phyloP scores from a whole-genome alignment of 352 stramenopile species.

The Phytophthora capsici region DNA sequence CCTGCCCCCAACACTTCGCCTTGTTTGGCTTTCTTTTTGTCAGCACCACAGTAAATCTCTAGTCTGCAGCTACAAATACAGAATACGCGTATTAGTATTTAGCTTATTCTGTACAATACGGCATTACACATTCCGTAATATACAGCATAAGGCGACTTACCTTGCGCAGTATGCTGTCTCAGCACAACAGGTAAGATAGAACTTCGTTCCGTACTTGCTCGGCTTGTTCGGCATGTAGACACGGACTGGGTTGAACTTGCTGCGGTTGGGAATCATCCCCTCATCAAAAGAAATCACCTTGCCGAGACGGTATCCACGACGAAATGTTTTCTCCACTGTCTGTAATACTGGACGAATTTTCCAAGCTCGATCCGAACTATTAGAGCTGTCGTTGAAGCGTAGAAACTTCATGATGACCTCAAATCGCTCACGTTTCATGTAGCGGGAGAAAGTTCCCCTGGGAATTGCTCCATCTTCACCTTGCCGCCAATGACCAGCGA shows the following conservation, averaged over 20 bases:
- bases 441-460: constrained; percentile 19
- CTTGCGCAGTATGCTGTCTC: constrained; percentile 21
- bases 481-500: constrained; percentile 12
- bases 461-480: constrained; percentile 17
- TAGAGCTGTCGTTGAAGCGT: constrained; percentile 30
- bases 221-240: too few relatives aligned
- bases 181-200: constrained; percentile 29
- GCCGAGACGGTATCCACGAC: constrained; percentile 18
- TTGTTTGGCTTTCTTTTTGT: constrained; percentile 6
- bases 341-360: constrained; percentile 26
- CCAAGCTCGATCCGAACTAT: constrained; percentile 11
- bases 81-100: constrained; percentile 5
- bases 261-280: constrained; percentile 30
- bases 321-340: constrained; percentile 28
- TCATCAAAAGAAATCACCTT: constrained; percentile 27
- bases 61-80: constrained; percentile 15
- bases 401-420: constrained; percentile 24
- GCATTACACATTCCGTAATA: neutral
- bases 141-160: too few relatives aligned
- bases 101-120: constrained; percentile 7
- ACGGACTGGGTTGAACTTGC: too few relatives aligned
- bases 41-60: constrained; percentile 16
- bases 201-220: too few relatives aligned
- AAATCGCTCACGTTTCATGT: constrained; percentile 23
- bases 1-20: neutral